phyloP scores from a whole-genome alignment of 2,329 filamentous ascomycete species.

The Trichophyton verrucosum region DNA sequence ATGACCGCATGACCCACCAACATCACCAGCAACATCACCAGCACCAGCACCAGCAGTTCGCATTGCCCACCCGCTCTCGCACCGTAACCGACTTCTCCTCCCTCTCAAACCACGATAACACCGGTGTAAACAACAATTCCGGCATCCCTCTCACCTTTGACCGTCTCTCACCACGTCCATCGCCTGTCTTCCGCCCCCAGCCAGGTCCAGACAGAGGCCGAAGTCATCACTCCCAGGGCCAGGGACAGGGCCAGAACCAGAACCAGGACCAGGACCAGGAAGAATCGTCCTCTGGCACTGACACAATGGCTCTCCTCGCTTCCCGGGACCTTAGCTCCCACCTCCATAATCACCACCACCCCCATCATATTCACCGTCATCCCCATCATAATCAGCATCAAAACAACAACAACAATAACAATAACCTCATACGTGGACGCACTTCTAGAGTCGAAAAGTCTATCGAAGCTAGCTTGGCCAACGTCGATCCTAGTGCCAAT shows the following conservation, averaged over 20 bases:
- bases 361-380: no score
- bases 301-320: background rate
- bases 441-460: constrained; percentile 45
- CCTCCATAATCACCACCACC: no score
- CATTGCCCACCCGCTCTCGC: background rate
- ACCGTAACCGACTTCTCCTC: background rate
- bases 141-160: constrained; percentile 2
- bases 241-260: background rate
- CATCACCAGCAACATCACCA: no score
- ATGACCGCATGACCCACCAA: background rate
- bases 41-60: background rate
- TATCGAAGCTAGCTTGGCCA: constrained; percentile 51
- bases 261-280: no score
- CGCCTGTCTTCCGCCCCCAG: constrained; percentile 1
- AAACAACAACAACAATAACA: background rate
- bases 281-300: background rate
- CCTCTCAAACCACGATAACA: background rate
- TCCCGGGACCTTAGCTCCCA: background rate
- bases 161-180: background rate
- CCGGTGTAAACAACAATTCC: background rate
- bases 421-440: background rate
- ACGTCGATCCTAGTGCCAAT: constrained; percentile 42
- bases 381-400: background rate
- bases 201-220: background rate
- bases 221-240: background rate